Conservation (phyloP, 2,329 filamentous ascomycete genomes). For the Diaporthe humulicola region DNA sequence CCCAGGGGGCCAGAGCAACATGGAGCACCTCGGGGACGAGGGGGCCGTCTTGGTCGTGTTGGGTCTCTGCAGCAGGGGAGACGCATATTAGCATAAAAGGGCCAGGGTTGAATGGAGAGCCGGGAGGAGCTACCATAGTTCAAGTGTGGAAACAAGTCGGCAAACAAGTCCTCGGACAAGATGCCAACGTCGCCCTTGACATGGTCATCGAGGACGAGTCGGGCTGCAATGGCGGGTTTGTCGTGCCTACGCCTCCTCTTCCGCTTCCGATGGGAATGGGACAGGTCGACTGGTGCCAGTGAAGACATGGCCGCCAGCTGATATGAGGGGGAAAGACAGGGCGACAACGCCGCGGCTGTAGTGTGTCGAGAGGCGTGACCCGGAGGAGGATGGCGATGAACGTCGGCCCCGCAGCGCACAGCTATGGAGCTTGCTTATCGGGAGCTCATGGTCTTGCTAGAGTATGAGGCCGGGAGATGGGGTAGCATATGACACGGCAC, state of each 20-base stretch:
- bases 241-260: constrained; percentile 72
- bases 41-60: constrained; percentile 30
- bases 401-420: constrained; percentile 27
- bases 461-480: not conserved
- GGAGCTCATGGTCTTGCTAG: constrained; percentile 24
- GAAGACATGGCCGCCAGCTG: constrained; percentile 43
- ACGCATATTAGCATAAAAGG: constrained; percentile 30
- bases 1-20: constrained; percentile 82
- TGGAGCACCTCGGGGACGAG: constrained; percentile 63
- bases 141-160: constrained; percentile 80
- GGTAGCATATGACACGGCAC: not conserved
- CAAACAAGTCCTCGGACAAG: constrained; percentile 87
- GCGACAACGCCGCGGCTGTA: constrained; percentile 6
- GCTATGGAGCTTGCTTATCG: constrained; percentile 26
- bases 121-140: constrained; percentile 51
- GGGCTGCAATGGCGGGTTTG: constrained; percentile 82
- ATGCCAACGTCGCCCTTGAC: constrained; percentile 88
- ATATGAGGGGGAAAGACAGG: not conserved
- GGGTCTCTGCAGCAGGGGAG: constrained; percentile 15
- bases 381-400: constrained; percentile 1
- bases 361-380: not conserved
- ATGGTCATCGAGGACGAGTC: constrained; percentile 86
- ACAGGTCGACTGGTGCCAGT: constrained; percentile 42
- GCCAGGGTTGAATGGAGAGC: not conserved
- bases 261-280: constrained; percentile 53